Evolutionary conservation across 2,329 filamentous ascomycete species (phyloP).

Genomic region (Dendryphion nanum): DNA sequence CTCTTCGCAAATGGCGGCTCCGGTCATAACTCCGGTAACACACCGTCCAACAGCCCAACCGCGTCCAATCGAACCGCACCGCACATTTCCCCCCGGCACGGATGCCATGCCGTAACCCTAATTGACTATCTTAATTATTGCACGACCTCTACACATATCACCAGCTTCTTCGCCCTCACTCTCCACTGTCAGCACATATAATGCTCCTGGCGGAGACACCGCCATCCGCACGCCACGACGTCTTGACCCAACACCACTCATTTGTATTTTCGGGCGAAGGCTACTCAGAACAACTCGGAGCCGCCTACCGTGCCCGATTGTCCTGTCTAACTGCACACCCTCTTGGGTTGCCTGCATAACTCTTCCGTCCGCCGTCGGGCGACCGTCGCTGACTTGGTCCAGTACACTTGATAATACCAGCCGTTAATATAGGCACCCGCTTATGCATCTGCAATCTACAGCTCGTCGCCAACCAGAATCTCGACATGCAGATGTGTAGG

Average conservation of each 20-base stretch:
- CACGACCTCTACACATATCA: too few species aligned
- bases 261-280: too few species aligned
- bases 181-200: too few species aligned
- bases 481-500: background rate
- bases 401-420: constrained; percentile 1
- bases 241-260: too few species aligned
- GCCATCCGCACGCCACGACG: too few species aligned
- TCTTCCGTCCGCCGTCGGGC: constrained; percentile 2
- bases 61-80: too few species aligned
- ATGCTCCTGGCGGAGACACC: too few species aligned
- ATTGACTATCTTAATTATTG: too few species aligned
- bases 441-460: constrained; percentile 6
- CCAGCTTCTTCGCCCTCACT: too few species aligned
- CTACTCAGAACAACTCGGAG: background rate
- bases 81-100: too few species aligned
- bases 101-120: too few species aligned
- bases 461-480: constrained; percentile 5
- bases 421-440: constrained; percentile 2
- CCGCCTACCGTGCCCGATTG: background rate
- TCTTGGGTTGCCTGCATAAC: constrained; percentile 7
- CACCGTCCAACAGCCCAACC: constrained; percentile 2
- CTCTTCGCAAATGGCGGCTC: constrained; percentile 7
- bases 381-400: background rate
- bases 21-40: constrained; percentile 19
- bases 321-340: constrained; percentile 1